Evolutionary conservation across 768 basidiomycete species (phyloP).

Genomic region (Auricularia heimuer): DNA sequence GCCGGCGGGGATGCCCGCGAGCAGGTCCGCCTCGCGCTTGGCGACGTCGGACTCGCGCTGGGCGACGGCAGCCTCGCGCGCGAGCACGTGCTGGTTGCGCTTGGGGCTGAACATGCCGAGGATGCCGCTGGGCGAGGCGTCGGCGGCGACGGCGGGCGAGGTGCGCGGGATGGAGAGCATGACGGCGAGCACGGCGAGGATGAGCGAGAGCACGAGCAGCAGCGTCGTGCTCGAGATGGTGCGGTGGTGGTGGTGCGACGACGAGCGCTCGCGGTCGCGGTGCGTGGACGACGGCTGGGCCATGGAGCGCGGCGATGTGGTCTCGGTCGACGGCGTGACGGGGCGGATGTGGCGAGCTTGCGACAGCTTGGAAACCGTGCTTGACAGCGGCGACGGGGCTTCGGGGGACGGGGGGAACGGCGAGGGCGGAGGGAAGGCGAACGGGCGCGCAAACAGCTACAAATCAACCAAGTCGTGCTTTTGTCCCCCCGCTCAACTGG

Average conservation of each 20-base stretch:
- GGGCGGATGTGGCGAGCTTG: too few species aligned
- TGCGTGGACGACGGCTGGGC: slow-evolving; percentile 81
- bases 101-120: slow-evolving; percentile 73
- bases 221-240: slow-evolving; percentile 87
- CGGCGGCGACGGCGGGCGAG: slow-evolving; percentile 27
- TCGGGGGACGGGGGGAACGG: too few species aligned
- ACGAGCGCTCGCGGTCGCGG: slow-evolving; percentile 42
- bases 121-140: slow-evolving; percentile 40
- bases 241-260: slow-evolving; percentile 64
- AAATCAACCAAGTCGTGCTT: too few species aligned
- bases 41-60: slow-evolving; percentile 82
- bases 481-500: too few species aligned
- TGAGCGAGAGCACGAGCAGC: slow-evolving; percentile 74
- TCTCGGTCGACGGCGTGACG: not conserved
- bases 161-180: slow-evolving; percentile 74
- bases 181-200: slow-evolving; percentile 80
- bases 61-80: slow-evolving; percentile 72
- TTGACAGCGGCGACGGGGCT: too few species aligned
- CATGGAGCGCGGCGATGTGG: slow-evolving; percentile 43
- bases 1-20: slow-evolving; percentile 75
- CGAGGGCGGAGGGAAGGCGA: too few species aligned
- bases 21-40: slow-evolving; percentile 76
- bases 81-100: slow-evolving; percentile 67
- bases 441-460: too few species aligned
- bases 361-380: not conserved